Percentiles rank a stretch among this genome's conserved stretches.
Evolutionary conservation across 2,329 filamentous ascomycete genomes (phyloP).

Genomic region (Calonectria leucothoes): DNA sequence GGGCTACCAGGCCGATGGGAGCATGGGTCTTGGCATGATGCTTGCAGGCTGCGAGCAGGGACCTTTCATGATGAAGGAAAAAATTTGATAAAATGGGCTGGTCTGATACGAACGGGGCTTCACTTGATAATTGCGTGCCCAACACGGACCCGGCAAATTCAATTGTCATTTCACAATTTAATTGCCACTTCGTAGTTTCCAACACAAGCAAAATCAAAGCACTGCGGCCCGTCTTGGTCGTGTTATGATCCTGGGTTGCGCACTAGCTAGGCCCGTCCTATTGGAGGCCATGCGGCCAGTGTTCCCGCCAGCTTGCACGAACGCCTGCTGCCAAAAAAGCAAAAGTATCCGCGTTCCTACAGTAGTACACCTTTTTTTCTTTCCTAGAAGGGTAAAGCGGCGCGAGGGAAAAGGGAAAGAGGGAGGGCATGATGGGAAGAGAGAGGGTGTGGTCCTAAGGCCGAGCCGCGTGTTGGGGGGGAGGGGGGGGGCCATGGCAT

Average conservation of each 20-base stretch:
- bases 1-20: background rate
- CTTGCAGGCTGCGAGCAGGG: background rate
- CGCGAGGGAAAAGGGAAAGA: background rate
- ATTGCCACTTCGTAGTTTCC: background rate
- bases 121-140: background rate
- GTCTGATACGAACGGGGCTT: background rate
- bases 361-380: conserved; percentile 1
- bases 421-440: background rate
- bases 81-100: background rate
- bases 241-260: background rate
- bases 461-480: background rate
- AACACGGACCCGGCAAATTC: background rate
- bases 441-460: conserved; percentile 4
- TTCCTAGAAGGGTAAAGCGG: conserved; percentile 1
- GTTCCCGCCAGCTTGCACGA: background rate
- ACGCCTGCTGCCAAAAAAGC: background rate
- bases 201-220: background rate
- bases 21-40: conserved; percentile 3
- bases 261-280: background rate
- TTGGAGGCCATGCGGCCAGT: background rate
- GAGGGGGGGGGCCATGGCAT: too few relatives aligned
- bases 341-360: background rate
- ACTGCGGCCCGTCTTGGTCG: background rate
- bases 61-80: background rate
- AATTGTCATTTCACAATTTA: background rate